A percentile compares a stretch with the other conserved stretches of the same genome.
Evolutionary conservation across 345 rosid genomes (phyloP).

Genomic region (Pelargonium nanum): DNA sequence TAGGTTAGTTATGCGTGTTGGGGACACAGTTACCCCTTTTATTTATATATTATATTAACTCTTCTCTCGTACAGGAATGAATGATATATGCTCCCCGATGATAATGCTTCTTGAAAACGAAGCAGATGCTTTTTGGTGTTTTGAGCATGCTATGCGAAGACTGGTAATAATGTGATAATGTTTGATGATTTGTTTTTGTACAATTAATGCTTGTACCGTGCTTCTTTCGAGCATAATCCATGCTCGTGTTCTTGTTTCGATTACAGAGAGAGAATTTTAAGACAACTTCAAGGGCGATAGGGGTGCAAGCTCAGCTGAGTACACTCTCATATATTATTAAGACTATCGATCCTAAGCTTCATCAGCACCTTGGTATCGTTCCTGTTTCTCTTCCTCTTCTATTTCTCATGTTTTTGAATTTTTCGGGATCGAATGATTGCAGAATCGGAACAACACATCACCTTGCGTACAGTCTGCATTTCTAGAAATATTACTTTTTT

Average conservation of each 20-base stretch:
- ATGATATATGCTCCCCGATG: slow-evolving; percentile 93
- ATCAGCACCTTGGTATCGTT: slow-evolving; percentile 70
- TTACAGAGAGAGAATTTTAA: slow-evolving; percentile 87
- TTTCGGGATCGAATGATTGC: too few species aligned
- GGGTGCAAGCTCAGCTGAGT: slow-evolving; percentile 82
- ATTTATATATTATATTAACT: slow-evolving; percentile 1
- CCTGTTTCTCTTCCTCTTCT: background rate
- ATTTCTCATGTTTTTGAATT: too few species aligned
- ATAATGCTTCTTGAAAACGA: slow-evolving; percentile 78
- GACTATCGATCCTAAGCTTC: slow-evolving; percentile 85
- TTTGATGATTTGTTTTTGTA: background rate
- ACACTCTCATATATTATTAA: slow-evolving; percentile 75
- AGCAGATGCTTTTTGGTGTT: slow-evolving; percentile 98
- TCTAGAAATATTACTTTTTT: too few species aligned
- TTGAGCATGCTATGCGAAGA: slow-evolving; percentile 82
- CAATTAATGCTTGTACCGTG: slow-evolving; percentile 2
- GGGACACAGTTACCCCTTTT: background rate
- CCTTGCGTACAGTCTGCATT: too few species aligned
- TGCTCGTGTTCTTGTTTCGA: slow-evolving; percentile 9
- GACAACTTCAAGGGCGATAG: slow-evolving; percentile 55
- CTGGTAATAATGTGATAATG: slow-evolving; percentile 46
- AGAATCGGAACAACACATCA: too few species aligned
- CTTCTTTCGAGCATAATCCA: slow-evolving; percentile 6
- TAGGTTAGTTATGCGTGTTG: too few species aligned
- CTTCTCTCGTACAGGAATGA: slow-evolving; percentile 61